Conservation (phyloP, 2,329 filamentous ascomycete species). For the Microsporum ferrugineum region DNA sequence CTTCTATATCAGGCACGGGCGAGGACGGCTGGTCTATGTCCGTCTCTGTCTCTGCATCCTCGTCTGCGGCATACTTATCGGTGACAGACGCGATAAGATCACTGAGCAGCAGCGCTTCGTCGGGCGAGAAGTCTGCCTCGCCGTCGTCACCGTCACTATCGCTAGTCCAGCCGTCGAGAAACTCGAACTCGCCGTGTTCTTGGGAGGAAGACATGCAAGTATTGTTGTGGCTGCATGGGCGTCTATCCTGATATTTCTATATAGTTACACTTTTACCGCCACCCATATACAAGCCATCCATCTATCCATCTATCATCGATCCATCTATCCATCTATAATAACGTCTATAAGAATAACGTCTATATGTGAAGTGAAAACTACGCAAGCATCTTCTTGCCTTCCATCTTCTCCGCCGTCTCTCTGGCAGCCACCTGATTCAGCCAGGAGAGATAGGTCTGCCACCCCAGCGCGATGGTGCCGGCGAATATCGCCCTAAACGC, state of each 20-base stretch:
- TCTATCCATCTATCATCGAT: background rate
- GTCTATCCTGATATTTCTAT: background rate
- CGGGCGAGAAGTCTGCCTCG: constrained; percentile 49
- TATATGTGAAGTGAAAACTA: background rate
- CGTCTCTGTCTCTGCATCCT: constrained; percentile 11
- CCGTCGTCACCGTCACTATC: constrained; percentile 37
- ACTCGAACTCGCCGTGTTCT: background rate
- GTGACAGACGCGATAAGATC: constrained; percentile 26
- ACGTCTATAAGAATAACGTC: background rate
- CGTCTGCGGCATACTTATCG: constrained; percentile 16
- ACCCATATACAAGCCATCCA: background rate
- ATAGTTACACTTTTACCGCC: background rate
- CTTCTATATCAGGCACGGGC: background rate
- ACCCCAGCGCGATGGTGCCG: constrained; percentile 68
- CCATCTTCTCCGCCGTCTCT: constrained; percentile 29
- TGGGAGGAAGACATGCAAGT: background rate
- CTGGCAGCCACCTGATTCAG: constrained; percentile 63
- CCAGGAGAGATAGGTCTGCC: constrained; percentile 83
- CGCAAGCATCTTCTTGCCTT: background rate
- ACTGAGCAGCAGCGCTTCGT: constrained; percentile 45
- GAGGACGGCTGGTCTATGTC: constrained; percentile 12
- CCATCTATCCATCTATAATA: background rate
- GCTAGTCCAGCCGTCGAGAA: constrained; percentile 5
- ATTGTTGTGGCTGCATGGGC: background rate
- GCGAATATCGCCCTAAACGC: constrained; percentile 73